A percentile compares a stretch with the other conserved stretches of the same genome.
Conservation (phyloP, 1,284 basidiomycete species). For the Ustilago shanxiensis region DNA sequence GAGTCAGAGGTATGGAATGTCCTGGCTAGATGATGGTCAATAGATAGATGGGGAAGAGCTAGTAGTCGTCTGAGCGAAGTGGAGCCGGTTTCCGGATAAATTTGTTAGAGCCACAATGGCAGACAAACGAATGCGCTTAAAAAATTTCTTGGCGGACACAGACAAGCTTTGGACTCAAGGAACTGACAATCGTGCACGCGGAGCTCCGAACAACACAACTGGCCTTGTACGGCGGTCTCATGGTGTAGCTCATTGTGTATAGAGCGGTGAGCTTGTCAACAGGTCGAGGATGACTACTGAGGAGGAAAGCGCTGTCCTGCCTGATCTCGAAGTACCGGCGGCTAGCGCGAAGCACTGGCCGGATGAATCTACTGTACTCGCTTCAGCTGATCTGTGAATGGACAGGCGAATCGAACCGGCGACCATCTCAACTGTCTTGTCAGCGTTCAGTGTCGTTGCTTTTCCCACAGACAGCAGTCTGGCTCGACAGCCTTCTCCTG, state of each 20-base stretch:
- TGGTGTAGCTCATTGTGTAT: too few relatives aligned
- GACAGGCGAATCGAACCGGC: too few relatives aligned
- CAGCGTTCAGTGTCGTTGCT: too few relatives aligned
- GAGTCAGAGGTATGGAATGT: background rate
- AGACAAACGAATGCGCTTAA: background rate
- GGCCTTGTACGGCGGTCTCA: too few relatives aligned
- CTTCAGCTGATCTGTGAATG: too few relatives aligned
- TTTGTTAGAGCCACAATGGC: background rate
- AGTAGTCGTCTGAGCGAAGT: constrained; percentile 19
- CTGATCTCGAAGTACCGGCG: background rate
- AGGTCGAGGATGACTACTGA: too few relatives aligned
- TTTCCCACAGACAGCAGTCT: too few relatives aligned
- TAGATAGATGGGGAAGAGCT: background rate
- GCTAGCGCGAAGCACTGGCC: background rate
- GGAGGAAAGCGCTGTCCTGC: background rate
- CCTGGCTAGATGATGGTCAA: background rate
- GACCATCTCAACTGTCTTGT: too few relatives aligned
- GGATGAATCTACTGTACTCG: too few relatives aligned
- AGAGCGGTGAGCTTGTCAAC: too few relatives aligned
- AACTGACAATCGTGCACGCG: too few relatives aligned
- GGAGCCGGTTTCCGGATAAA: background rate
- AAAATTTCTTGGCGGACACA: background rate
- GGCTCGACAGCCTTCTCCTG: too few relatives aligned
- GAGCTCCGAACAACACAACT: background rate
- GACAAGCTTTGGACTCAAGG: background rate